Evolutionary conservation across 176 grass and related monocot genomes (phyloP).

Genomic region (Leersia perrieri): DNA sequence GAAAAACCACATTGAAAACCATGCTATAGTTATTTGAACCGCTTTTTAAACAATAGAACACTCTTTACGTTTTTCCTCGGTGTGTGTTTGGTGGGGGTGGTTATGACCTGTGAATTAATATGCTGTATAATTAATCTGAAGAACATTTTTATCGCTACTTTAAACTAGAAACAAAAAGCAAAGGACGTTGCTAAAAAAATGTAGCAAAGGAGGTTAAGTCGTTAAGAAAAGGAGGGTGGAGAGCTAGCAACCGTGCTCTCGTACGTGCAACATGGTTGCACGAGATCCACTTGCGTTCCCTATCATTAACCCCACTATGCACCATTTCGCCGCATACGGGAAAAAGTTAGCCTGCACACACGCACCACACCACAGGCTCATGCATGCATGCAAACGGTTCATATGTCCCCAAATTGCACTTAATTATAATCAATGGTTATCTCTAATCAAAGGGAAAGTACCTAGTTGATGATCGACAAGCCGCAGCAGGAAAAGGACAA

Average conservation of each 20-base stretch:
- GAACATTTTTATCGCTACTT: not conserved
- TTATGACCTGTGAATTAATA: not conserved
- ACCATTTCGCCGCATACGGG: conserved; percentile 33
- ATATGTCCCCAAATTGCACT: not conserved
- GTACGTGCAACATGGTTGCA: not conserved
- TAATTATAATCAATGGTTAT: not conserved
- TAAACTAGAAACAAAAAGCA: not conserved
- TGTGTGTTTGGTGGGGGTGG: not conserved
- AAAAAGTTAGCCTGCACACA: not conserved
- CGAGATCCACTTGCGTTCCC: not conserved
- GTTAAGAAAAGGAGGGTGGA: not conserved
- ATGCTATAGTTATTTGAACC: no score
- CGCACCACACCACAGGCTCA: not conserved
- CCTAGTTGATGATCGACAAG: not conserved
- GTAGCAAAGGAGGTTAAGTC: not conserved
- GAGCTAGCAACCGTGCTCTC: not conserved
- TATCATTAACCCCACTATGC: conserved; percentile 17
- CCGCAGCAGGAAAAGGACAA: not conserved
- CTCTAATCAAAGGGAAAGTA: not conserved
- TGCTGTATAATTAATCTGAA: not conserved
- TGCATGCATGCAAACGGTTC: not conserved
- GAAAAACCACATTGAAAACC: no score
- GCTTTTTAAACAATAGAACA: no score
- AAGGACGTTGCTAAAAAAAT: not conserved
- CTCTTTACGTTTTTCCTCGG: no score